Evolutionary conservation across 202 grass and related monocot species (phyloP), one percentile per base, ranked within the genome.

Genomic region (Sporobolus alterniflorus): DNA sequence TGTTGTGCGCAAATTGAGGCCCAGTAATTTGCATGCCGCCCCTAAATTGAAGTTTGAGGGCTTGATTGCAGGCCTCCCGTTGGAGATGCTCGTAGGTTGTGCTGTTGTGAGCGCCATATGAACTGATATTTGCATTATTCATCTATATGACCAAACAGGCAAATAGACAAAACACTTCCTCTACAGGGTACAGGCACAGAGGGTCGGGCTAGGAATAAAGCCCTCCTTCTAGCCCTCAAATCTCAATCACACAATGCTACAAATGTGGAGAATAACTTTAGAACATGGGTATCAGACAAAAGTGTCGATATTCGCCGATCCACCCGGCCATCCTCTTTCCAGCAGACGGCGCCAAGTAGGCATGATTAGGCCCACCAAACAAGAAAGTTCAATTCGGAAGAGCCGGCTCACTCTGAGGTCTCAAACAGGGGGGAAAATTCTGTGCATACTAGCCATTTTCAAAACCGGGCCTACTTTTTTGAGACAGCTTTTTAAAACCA

Each of bases 201-300:
- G 31, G 21, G 15, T 9, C 31, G 73, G 20, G 17, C 6, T 57
- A 71, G 64, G 82, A 85, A 89, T 81, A 81, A 85, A 81, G 64
- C 64, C 70, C 18, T 22, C 21, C 39, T 9, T 1, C 55, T 10
- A 56, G 33, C 33, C 46, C 50, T 55, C 33, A 80, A 79, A 42
- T 67, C 54, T 60, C 63, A 59, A 12, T 79, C 80, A 66, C 56
- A 76, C 43, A 40, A 6, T 48, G 46, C 10, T 59, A 63, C 69
- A 62, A 62, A 30, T 62, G 43, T 69, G 69, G 41, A 51, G 81
- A 72, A 80, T 57, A 28, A 76, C 67, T 81, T 76, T 11, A 12
- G 32, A 71, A 68, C 55, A 63, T 46, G 72, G 77, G 69, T 34
- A 83, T 73, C 83, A 7, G 24, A 77, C 73, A 83, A 90, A 79